Base-by-base conservation (phyloP, 2,329 filamentous ascomycete genomes). In the Monilinia fructigena region DNA sequence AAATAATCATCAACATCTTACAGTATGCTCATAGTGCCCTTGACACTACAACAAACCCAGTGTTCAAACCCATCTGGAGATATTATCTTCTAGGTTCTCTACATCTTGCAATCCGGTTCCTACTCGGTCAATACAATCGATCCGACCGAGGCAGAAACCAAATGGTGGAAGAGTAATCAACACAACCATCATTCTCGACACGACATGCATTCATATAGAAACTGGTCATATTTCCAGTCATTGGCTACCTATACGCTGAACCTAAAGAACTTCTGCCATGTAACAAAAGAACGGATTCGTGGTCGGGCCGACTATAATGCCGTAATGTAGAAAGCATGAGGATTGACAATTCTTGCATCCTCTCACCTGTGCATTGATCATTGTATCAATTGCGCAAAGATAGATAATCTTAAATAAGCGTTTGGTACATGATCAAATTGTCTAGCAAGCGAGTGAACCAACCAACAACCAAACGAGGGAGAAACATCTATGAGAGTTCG, bases 221-320 rank as follows among this genome's bases (percentile, higher is more conserved):
- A 11, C 1, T 50, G 11, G 12, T 38, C 8, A 18, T 26, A 60
- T 20, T 14, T 4, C 28, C 12, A 23, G 45, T 38, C 28, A 60
- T 60, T 60, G 58, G 58, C 20, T 60, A 60, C n/a, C 14, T 35
- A 50, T 7, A 50, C 58, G 42, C 50, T 48, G 4, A 4, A 35
- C 31, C 7, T 10, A 14, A 50, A 23, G 45, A n/a, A 18, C 42
- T 60, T 12, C 58, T 38, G 18, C 58, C 18, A 26, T 48, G 45
- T 20, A 50, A 50, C 58, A 26, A 23, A 45, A 26, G 20, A 18
- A 18, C 11, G 12, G 4, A 8, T 26, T 11, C 4, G 2, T 52
- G 20, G n/a, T 60, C 58, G 58, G 58, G 8, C 58, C 45, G 28
- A 50, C 58, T 60, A 50, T 60, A 60, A 50, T 26, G 28, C 58